Evolutionary conservation across 164 flowering plant species (phyloP).

Genomic region (Nymphaea thermarum): DNA sequence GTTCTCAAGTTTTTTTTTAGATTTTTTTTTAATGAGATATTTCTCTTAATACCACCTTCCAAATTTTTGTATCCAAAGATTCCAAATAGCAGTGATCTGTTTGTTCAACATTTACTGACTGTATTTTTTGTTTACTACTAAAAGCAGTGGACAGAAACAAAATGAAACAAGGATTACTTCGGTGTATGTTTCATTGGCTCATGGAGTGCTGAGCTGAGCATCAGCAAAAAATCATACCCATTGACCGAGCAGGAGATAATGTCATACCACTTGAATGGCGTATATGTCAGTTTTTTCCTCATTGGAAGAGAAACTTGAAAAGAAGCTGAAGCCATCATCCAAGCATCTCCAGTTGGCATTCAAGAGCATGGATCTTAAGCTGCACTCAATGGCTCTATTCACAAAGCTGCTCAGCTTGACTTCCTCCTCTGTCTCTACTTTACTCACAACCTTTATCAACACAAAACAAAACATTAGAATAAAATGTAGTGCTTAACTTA

Average conservation of each 20-base stretch:
- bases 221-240: background rate
- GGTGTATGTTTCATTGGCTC: too few relatives aligned
- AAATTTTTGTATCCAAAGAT: too few relatives aligned
- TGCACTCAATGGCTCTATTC: slow-evolving; percentile 7
- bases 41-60: background rate
- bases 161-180: too few relatives aligned
- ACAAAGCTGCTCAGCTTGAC: slow-evolving; percentile 5
- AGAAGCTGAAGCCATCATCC: slow-evolving; percentile 4
- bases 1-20: too few relatives aligned
- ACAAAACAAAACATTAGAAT: background rate
- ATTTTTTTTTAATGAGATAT: too few relatives aligned
- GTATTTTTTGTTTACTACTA: background rate
- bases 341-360: slow-evolving; percentile 9
- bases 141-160: too few relatives aligned
- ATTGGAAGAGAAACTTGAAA: slow-evolving; percentile 2
- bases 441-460: slow-evolving; percentile 3
- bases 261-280: slow-evolving; percentile 9
- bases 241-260: background rate
- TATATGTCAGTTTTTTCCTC: slow-evolving; percentile 6
- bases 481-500: background rate
- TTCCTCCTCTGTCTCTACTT: slow-evolving; percentile 3
- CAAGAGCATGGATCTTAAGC: slow-evolving; percentile 6
- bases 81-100: background rate
- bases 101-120: background rate
- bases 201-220: too few relatives aligned